Evolutionary conservation across 495 filamentous ascomycete genomes (phyloP).

Genomic region (Bathelium albidoporum): DNA sequence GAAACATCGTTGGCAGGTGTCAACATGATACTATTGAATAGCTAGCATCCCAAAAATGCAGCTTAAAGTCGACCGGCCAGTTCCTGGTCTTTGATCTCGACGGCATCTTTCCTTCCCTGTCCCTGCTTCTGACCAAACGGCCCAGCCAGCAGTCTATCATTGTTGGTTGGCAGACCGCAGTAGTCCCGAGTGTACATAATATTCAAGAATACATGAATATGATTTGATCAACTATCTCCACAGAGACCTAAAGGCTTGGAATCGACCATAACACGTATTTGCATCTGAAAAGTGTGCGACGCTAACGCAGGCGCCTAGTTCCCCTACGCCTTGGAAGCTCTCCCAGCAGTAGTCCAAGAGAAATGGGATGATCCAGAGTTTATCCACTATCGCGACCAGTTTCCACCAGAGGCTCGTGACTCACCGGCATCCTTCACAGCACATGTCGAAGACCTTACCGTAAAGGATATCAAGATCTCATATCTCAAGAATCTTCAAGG

Average conservation of each 20-base stretch:
- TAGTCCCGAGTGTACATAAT: neutral
- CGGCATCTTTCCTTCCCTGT: neutral
- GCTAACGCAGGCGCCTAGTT: slow-evolving; percentile 39
- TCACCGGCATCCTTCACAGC: slow-evolving; percentile 41
- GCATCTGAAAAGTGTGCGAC: neutral
- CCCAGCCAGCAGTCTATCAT: neutral
- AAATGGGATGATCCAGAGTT: slow-evolving; percentile 52
- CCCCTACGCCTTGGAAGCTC: slow-evolving; percentile 54
- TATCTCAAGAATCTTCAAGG: slow-evolving; percentile 62
- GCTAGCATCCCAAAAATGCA: no score
- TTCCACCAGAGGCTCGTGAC: slow-evolving; percentile 47
- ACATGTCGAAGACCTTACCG: slow-evolving; percentile 54
- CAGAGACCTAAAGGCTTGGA: neutral
- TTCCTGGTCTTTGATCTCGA: neutral
- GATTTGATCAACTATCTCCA: neutral
- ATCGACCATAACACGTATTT: neutral
- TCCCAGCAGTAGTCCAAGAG: slow-evolving; percentile 44
- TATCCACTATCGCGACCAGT: slow-evolving; percentile 48
- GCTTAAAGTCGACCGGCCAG: neutral
- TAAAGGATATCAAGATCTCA: slow-evolving; percentile 53
- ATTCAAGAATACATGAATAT: neutral
- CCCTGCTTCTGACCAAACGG: neutral
- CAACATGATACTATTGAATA: no score
- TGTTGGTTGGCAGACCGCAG: neutral
- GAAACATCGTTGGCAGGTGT: no score